Evolutionary conservation across 805 yeast species (phyloP), one percentile per base, ranked within the genome.

Genomic region (Suhomyces xylopsoci): DNA sequence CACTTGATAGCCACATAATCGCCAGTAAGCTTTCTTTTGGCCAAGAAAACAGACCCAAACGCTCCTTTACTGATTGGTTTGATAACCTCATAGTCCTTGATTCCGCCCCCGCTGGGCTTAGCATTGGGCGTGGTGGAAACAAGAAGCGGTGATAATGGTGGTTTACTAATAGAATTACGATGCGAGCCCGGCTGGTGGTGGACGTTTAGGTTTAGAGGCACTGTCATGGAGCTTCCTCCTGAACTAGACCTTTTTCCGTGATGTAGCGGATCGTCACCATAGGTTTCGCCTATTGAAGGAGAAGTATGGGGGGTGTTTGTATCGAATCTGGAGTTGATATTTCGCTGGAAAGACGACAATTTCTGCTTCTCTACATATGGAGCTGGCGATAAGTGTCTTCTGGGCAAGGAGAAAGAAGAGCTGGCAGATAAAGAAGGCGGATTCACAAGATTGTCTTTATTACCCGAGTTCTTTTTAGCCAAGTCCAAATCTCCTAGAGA

Each of bases 11-110:
- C 99, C 60, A 89, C 93, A 67, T 91, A 88, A 57, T 96, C 99
- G 4, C 97, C 97, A 0, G 97, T 93, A 10, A 87, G 69, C 61
- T 84, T 86, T 62, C 94, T 81, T 58, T 85, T 83, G 0, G 97
- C 92, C 7, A 94, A 76, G 67, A 85, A 94, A 2, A 94, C 99
- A 36, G 96, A 87, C 0, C 99, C 99, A 76, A 92, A 94, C 0
- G 99, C 99, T 42, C 99, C 99, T 63, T 90, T 89, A 62, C 97
- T 90, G 49, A 94, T 90, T 0, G 99, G 97, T 65, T 91, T 90
- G 51, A 94, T 74, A 28, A 94, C 82, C 61, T 90, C 97, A 68
- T 91, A 94, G 66, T 96, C 98, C 54, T 80, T 81, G 28, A 93
- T 90, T 2, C 90, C 84, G 0, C 96, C 94, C 3, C 77, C 71